Percentiles rank a stretch among this genome's conserved stretches.
These are phyloP conservation scores for Kentomonas sorsogonicus DNA, from an alignment of 208 protist genomes.

Conservation along the genomic window DNA sequence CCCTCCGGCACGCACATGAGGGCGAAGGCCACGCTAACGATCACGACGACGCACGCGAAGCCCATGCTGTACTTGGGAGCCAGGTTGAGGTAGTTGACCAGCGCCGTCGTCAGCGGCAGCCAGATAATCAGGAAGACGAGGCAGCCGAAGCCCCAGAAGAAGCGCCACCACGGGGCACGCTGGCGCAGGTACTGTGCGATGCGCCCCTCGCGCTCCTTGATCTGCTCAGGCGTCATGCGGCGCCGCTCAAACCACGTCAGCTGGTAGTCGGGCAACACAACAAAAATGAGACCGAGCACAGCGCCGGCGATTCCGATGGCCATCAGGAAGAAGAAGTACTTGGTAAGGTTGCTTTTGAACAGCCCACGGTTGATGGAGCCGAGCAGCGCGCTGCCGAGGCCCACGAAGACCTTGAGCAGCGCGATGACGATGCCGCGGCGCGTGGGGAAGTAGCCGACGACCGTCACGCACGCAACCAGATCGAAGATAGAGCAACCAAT, in stretches of 20 bases:
- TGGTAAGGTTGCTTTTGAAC: constrained; percentile 20
- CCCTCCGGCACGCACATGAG: too few species aligned
- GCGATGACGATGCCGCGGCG: constrained; percentile 37
- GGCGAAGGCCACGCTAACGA: constrained; percentile 24
- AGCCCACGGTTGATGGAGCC: constrained; percentile 37
- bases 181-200: constrained; percentile 39
- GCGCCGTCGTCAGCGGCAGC: constrained; percentile 32
- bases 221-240: constrained; percentile 27
- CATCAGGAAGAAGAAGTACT: constrained; percentile 56
- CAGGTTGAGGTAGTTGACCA: constrained; percentile 31
- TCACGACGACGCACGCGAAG: constrained; percentile 34
- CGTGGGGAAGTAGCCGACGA: constrained; percentile 44
- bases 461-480: constrained; percentile 25
- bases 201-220: constrained; percentile 17
- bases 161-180: constrained; percentile 33
- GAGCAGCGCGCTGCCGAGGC: constrained; percentile 44
- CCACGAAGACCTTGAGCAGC: constrained; percentile 46
- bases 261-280: constrained; percentile 53
- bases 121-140: constrained; percentile 45
- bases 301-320: constrained; percentile 17
- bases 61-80: constrained; percentile 8
- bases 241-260: constrained; percentile 33
- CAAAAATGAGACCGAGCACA: constrained; percentile 26
- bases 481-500: constrained; percentile 31
- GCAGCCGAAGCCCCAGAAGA: constrained; percentile 36